phyloP scores from a whole-genome alignment of 2,329 filamentous ascomycete genomes.

The Colletotrichum sp. region DNA sequence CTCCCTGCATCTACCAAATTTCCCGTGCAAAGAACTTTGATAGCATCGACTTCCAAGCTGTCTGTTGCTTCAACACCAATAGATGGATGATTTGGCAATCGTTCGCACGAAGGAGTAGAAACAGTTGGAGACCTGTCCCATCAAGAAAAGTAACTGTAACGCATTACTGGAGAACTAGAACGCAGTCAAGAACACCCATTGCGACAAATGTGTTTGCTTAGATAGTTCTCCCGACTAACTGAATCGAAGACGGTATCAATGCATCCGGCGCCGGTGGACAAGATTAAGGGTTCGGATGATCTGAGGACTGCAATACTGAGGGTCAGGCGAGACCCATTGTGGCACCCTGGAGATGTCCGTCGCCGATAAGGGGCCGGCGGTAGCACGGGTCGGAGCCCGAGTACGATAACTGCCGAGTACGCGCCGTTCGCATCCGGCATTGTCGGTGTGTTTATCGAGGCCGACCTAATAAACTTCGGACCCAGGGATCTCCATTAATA shows the following conservation, averaged over 20 bases:
- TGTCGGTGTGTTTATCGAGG: background rate
- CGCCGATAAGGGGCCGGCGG: background rate
- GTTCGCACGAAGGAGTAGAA: no score
- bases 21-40: background rate
- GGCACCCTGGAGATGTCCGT: background rate
- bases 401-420: background rate
- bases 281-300: background rate
- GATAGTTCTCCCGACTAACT: background rate
- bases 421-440: background rate
- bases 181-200: accelerated
- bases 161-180: accelerated
- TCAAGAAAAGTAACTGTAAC: no score
- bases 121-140: no score
- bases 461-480: background rate
- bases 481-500: background rate
- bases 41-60: background rate
- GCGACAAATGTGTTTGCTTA: background rate
- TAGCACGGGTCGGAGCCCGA: background rate
- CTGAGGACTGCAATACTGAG: background rate
- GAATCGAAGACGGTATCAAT: background rate
- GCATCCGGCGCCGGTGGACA: background rate
- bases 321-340: background rate
- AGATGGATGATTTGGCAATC: no score
- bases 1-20: background rate
- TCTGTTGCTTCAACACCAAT: no score